Evolutionary conservation across 352 stramenopile species (phyloP), one percentile per base, ranked within the genome.

Genomic region (Phytophthora ohioensis): DNA sequence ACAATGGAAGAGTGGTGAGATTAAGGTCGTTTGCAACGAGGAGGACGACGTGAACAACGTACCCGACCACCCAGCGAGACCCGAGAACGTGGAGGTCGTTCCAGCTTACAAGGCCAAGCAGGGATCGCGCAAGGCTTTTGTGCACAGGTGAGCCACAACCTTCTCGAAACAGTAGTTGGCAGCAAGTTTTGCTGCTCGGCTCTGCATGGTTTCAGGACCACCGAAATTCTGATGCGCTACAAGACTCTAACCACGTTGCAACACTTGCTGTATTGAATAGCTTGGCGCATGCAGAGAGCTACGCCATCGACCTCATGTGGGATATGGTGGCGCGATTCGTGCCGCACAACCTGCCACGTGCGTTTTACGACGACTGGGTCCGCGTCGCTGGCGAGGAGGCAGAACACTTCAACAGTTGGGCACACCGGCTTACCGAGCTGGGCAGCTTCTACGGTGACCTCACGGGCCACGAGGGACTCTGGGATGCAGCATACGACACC

Each of bases 301-400:
- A 83, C 43, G 84, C 84, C 6, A 87, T 91, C 45, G 81, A 91
- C 67, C 63, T 91, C 5, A 84, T 86, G 69, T 91, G 81, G 81
- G 84, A 90, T 64, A 85, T 89, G 63, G 67, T 91, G 15, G 71
- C 64, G 7, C 81, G 84, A 39, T 90, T 89, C 57, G 73, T 84
- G 39, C 31, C 65, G 32, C 75, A 82, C 39, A 61, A 83, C 15
- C 64, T 85, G 10, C 82, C 82, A 3, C 67, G 64, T 36, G 73
- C 66, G 27, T 90, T 91, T 55, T 88, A 84, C 62, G 81, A 90
- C 42, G 81, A 90, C 67, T 91, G 77, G 79, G 80, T 85, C 9
- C 72, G 81, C 39, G 69, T 88, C 54, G 79, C 79, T 36, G 67
- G 71, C 39, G 79, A 91, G 49, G 80, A 90, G 42, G 73, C 84